phyloP scores from a whole-genome alignment of 2,329 filamentous ascomycete species.

The Cylindrodendrum hubeiense region DNA sequence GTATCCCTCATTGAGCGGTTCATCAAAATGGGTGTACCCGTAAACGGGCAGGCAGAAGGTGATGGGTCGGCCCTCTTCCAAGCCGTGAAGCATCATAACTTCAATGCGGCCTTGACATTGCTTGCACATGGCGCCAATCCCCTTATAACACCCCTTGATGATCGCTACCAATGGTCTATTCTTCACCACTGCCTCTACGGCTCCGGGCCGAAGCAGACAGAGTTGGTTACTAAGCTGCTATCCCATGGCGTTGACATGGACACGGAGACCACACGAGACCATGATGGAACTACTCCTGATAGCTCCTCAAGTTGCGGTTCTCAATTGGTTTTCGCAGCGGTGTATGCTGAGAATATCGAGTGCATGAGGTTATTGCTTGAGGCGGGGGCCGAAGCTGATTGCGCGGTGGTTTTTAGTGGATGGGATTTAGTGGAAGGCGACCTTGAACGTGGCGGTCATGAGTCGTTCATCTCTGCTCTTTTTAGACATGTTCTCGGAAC shows the following conservation, averaged over 20 bases:
- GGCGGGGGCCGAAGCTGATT: constrained; percentile 16
- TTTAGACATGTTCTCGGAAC: constrained; percentile 2
- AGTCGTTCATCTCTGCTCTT: constrained; percentile 22
- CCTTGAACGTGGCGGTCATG: not conserved
- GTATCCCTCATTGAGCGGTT: not conserved
- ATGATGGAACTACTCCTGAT: not conserved
- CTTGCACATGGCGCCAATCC: constrained; percentile 21
- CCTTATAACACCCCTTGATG: constrained; percentile 8
- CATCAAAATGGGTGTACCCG: constrained; percentile 3
- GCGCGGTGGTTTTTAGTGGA: not conserved
- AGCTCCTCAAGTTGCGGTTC: constrained; percentile 7
- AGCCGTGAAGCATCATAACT: not conserved
- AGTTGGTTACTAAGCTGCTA: constrained; percentile 12
- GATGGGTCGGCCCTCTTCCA: constrained; percentile 14
- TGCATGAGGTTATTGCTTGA: constrained; percentile 13
- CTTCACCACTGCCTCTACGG: constrained; percentile 23
- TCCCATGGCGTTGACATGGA: constrained; percentile 12
- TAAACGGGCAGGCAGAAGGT: constrained; percentile 8
- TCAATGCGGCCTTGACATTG: not conserved
- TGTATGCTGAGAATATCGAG: not conserved
- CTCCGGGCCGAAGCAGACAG: not conserved
- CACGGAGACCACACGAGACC: not conserved
- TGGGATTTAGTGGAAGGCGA: not conserved
- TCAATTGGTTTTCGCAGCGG: constrained; percentile 22
- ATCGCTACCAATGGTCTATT: constrained; percentile 14